Evolutionary conservation across 345 rosid genomes (phyloP).

Genomic region (Corymbia maculata): DNA sequence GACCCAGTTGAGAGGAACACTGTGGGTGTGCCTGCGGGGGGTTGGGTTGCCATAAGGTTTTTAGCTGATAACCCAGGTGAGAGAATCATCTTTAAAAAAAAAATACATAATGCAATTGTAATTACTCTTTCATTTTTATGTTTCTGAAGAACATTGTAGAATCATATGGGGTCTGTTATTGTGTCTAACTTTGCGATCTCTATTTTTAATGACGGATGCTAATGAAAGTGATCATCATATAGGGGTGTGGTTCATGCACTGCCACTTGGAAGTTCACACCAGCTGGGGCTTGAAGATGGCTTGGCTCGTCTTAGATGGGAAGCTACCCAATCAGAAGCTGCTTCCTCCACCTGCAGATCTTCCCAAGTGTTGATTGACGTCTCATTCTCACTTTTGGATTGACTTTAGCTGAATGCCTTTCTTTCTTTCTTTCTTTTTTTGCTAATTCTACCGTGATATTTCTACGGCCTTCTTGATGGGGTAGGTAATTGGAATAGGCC

Average conservation of each 20-base stretch:
- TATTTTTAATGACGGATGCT: neutral
- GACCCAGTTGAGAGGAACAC: slow-evolving; percentile 60
- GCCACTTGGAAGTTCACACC: slow-evolving; percentile 72
- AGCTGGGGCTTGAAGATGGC: slow-evolving; percentile 76
- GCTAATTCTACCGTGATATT: neutral
- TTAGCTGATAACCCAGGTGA: slow-evolving; percentile 68
- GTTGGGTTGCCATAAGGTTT: slow-evolving; percentile 65
- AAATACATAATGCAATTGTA: neutral
- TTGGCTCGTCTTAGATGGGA: slow-evolving; percentile 65
- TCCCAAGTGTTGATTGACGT: slow-evolving; percentile 38
- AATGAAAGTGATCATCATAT: neutral
- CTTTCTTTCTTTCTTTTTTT: neutral
- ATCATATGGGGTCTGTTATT: neutral
- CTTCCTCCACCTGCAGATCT: slow-evolving; percentile 66
- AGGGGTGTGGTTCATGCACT: slow-evolving; percentile 80
- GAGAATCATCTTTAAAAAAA: neutral
- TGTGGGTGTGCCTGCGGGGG: slow-evolving; percentile 55
- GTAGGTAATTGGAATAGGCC: neutral
- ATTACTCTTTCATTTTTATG: neutral
- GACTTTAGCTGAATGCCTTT: neutral
- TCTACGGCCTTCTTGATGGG: neutral
- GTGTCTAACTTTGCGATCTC: neutral
- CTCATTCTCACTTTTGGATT: neutral
- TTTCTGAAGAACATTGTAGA: neutral
- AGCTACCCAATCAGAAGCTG: slow-evolving; percentile 50